Base-by-base conservation (phyloP, 202 grass and related monocot species). In the Bolboschoenoplectus hybrid region DNA sequence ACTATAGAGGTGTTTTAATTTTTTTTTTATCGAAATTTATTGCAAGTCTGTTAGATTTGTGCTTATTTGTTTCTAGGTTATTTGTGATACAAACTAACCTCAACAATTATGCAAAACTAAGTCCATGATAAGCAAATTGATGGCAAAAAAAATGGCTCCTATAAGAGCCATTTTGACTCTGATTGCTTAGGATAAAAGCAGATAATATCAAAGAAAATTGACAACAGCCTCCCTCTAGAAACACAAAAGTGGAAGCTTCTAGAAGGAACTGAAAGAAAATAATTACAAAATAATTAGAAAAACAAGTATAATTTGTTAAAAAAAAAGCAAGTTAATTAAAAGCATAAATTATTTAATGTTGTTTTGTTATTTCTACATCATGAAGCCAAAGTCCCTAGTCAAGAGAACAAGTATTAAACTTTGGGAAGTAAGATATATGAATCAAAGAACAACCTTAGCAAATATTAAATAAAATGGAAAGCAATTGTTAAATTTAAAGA, bases 401-500 rank as follows among this genome's bases (percentile, higher is more conserved):
- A 34, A 76, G n/a, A 74, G 45, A 75, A 10, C 17, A 52, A 52
- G 20, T 35, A 55, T 34, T 14, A 74, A 2, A 74, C 52, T 43
- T 52, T 35, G 4, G 68, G 17, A 76, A 53, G 45, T 36, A 53
- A 36, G 20, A 53, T 53, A 35, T 51, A 76, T 53, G 9, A 53
- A 53, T 36, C 53, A 26, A 52, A 55, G 17, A 75, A 55, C 11
- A 52, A 55, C 26, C 36, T 76, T 36, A 39, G 74, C n/a, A 50
- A 47, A 72, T 46, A 20, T 9, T 49, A 47, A 44, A 72, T 47
- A 72, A 20, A 71, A 45, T 1, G 6, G 43, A 47, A 45, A 8
- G 43, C 47, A 53, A 77, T 55, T 57, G 57, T 39, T 78, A 78
- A 56, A 78, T 78, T 39, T 40, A n/a, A 78, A 55, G 51, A 78